Evolutionary conservation across 345 rosid species (phyloP).

Genomic region (Populus deltoides): DNA sequence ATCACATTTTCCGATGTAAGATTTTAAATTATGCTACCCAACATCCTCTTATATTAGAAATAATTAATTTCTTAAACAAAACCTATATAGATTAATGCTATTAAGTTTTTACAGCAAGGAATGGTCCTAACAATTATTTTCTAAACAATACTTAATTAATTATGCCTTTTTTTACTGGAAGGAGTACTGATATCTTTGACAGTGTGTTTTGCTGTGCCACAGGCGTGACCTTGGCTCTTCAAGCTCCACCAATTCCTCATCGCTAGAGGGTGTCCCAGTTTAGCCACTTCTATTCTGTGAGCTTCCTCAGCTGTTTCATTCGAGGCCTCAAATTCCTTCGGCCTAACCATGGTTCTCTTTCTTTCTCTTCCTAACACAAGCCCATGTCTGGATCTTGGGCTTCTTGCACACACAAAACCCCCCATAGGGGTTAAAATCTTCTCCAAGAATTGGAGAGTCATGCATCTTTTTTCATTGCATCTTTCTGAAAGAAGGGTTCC

Average conservation of each 20-base stretch:
- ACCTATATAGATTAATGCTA: too few relatives aligned
- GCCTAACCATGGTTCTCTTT: slow-evolving; percentile 86
- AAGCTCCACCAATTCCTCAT: slow-evolving; percentile 57
- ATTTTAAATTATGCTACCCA: too few relatives aligned
- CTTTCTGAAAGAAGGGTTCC: slow-evolving; percentile 39
- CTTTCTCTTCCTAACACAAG: slow-evolving; percentile 32
- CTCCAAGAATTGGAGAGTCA: slow-evolving; percentile 36
- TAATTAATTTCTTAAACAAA: too few relatives aligned
- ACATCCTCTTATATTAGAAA: too few relatives aligned
- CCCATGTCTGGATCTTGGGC: slow-evolving; percentile 46
- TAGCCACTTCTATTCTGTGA: slow-evolving; percentile 15
- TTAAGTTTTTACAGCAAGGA: too few relatives aligned
- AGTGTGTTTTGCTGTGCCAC: slow-evolving; percentile 98
- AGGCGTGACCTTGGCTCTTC: slow-evolving; percentile 79
- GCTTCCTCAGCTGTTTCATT: slow-evolving; percentile 26
- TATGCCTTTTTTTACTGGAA: not conserved
- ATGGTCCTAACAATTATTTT: too few relatives aligned
- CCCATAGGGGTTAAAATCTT: slow-evolving; percentile 48
- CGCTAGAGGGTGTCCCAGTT: slow-evolving; percentile 39
- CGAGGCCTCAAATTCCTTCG: slow-evolving; percentile 52
- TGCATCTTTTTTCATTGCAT: slow-evolving; percentile 29
- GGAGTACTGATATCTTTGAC: slow-evolving; percentile 68
- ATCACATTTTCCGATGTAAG: not conserved
- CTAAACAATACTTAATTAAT: too few relatives aligned
- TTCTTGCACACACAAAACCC: slow-evolving; percentile 50